Evolutionary conservation across 2,329 filamentous ascomycete species (phyloP).

Genomic region (Podosphaera aphanis): DNA sequence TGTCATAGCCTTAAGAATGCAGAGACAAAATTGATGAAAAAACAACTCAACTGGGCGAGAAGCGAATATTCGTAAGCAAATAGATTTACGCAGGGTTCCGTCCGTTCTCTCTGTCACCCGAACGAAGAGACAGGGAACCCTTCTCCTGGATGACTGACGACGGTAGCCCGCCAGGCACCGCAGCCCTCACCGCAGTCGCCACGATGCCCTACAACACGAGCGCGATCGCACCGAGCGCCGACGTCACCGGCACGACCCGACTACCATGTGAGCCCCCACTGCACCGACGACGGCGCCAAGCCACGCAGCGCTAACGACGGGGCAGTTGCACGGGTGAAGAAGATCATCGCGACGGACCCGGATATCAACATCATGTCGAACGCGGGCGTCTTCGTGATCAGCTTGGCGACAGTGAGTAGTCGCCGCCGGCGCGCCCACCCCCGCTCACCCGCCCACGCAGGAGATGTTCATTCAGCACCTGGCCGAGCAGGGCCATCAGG

Average conservation of each 20-base stretch:
- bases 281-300: too few relatives aligned
- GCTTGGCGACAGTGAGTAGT: conserved; percentile 51
- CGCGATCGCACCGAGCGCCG: conserved; percentile 55
- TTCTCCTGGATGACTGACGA: too few relatives aligned
- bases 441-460: conserved; percentile 20
- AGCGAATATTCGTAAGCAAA: too few relatives aligned
- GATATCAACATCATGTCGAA: conserved; percentile 74
- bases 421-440: neutral
- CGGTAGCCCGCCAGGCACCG: too few relatives aligned
- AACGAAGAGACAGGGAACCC: too few relatives aligned
- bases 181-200: too few relatives aligned
- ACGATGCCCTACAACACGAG: conserved; percentile 87
- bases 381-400: conserved; percentile 84
- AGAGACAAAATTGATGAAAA: too few relatives aligned
- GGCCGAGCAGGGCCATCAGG: conserved; percentile 60
- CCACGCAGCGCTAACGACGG: too few relatives aligned
- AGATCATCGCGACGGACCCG: conserved; percentile 73
- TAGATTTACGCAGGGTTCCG: too few relatives aligned
- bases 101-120: too few relatives aligned
- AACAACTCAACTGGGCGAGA: too few relatives aligned
- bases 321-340: conserved; percentile 79
- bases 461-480: conserved; percentile 94
- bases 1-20: too few relatives aligned
- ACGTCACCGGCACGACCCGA: conserved; percentile 64
- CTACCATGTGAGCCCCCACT: conserved; percentile 47